phyloP scores from a whole-genome alignment of 129 eudicot genomes.

The Deinandra increscens region DNA sequence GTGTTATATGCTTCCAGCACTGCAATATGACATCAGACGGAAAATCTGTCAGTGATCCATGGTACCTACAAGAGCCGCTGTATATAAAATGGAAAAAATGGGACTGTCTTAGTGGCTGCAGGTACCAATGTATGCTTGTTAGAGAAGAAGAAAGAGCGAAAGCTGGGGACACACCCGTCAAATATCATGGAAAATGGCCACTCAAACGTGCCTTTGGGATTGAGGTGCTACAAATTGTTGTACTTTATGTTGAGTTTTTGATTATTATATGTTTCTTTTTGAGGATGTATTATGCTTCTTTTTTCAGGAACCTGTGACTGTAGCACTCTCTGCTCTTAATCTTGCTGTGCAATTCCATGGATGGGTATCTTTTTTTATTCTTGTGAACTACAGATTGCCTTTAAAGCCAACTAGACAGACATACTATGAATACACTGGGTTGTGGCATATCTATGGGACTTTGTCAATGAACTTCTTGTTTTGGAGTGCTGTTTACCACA shows the following conservation, averaged over 20 bases:
- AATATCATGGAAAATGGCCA: conserved; percentile 99
- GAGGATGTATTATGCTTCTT: conserved; percentile 4
- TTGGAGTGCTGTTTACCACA: conserved; percentile 93
- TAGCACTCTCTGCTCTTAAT: conserved; percentile 80
- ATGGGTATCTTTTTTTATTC: conserved; percentile 95
- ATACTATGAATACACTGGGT: conserved; percentile 78
- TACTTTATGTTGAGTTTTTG: conserved; percentile 21
- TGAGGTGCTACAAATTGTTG: conserved; percentile 65
- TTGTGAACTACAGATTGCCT: conserved; percentile 83
- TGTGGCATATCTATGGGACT: conserved; percentile 84
- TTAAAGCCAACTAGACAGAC: conserved; percentile 61
- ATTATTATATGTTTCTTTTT: conserved; percentile 16
- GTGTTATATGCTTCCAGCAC: conserved; percentile 70
- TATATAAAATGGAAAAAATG: conserved; percentile 91
- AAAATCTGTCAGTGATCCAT: conserved; percentile 61
- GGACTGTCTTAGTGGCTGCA: conserved; percentile 95
- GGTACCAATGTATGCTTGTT: conserved; percentile 86
- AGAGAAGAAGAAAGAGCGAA: conserved; percentile 76
- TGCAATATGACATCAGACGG: conserved; percentile 81
- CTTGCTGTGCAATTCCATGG: conserved; percentile 95
- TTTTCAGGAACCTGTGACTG: conserved; percentile 94
- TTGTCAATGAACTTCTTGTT: conserved; percentile 84
- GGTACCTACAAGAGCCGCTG: conserved; percentile 99
- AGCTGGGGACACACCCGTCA: conserved; percentile 69
- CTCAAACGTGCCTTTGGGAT: conserved; percentile 83